These are phyloP conservation scores for Exophiala oligosperma DNA, from an alignment of 2,329 filamentous ascomycete genomes.

Conservation along the genomic window DNA sequence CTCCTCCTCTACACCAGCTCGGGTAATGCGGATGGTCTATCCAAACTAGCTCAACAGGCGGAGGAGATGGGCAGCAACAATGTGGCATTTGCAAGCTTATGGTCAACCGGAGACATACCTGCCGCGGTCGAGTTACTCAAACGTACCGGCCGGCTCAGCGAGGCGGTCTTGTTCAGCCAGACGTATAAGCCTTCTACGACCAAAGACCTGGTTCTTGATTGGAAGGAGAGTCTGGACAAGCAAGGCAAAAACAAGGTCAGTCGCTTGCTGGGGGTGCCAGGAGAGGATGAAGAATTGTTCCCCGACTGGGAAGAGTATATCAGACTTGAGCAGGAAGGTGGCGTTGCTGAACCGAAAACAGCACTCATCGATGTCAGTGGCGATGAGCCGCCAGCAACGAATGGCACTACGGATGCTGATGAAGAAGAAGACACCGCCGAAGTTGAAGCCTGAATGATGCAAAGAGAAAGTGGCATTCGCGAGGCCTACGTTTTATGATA, in stretches of 20 bases:
- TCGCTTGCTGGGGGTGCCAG: slow-evolving; percentile 79
- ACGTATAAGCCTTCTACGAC: slow-evolving; percentile 88
- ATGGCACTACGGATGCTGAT: slow-evolving; percentile 33
- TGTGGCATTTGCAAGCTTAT: slow-evolving; percentile 85
- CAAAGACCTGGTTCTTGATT: slow-evolving; percentile 65
- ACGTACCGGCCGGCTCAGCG: slow-evolving; percentile 75
- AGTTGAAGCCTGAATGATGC: slow-evolving; percentile 3
- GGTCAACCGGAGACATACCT: slow-evolving; percentile 81
- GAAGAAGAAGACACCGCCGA: slow-evolving; percentile 22
- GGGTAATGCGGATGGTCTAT: slow-evolving; percentile 72
- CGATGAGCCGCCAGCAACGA: slow-evolving; percentile 33
- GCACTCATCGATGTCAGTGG: slow-evolving; percentile 43
- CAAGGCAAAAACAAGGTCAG: slow-evolving; percentile 81
- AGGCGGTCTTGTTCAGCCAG: slow-evolving; percentile 88
- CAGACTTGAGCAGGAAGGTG: slow-evolving; percentile 72
- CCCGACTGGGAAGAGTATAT: slow-evolving; percentile 95
- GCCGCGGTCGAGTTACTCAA: slow-evolving; percentile 77
- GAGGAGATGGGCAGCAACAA: slow-evolving; percentile 80
- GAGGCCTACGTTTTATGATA: neutral
- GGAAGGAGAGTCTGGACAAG: slow-evolving; percentile 84
- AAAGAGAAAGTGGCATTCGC: neutral
- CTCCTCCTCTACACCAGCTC: slow-evolving; percentile 87
- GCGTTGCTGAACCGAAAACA: slow-evolving; percentile 36
- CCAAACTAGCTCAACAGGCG: slow-evolving; percentile 71
- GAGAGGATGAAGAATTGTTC: slow-evolving; percentile 80